Conservation (phyloP, 1,284 basidiomycete genomes). For the Peniophora sp. region DNA sequence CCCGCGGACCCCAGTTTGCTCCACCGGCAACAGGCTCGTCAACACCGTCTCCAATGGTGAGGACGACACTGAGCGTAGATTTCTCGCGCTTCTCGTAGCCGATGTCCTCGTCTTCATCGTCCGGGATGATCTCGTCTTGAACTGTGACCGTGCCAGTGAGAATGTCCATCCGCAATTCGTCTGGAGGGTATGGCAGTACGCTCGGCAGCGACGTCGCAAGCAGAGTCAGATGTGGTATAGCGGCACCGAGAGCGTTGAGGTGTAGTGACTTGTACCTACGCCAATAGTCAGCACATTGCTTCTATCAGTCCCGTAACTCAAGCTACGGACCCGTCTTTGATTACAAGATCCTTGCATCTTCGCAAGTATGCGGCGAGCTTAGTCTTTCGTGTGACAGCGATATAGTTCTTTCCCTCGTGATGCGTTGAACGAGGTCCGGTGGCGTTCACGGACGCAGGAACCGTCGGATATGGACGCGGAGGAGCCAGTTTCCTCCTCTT, state of each 20-base stretch:
- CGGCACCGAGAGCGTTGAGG: conserved; percentile 80
- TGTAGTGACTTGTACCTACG: conserved; percentile 69
- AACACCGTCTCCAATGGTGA: conserved; percentile 55
- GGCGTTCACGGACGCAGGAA: conserved; percentile 65
- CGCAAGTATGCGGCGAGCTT: conserved; percentile 68
- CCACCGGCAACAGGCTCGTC: conserved; percentile 20
- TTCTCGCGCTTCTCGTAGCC: conserved; percentile 59
- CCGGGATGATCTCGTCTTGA: conserved; percentile 71
- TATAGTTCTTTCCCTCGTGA: conserved; percentile 68
- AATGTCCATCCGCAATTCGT: conserved; percentile 63
- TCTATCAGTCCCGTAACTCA: not conserved
- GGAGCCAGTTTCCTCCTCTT: conserved; percentile 62
- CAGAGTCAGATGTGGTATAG: conserved; percentile 75
- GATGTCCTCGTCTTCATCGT: conserved; percentile 69
- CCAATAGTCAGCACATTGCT: conserved; percentile 1
- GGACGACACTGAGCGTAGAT: conserved; percentile 51
- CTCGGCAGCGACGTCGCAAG: conserved; percentile 67
- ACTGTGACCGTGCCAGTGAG: conserved; percentile 72
- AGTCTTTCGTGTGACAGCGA: conserved; percentile 78
- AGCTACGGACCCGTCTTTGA: conserved; percentile 73
- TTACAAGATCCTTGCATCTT: conserved; percentile 67
- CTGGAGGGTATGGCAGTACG: conserved; percentile 60
- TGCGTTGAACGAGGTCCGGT: conserved; percentile 75
- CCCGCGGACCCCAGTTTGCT: conserved; percentile 11
- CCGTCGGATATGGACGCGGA: conserved; percentile 66